Base-by-base conservation (phyloP, 257 asterid species). In the Verbena officinalis region DNA sequence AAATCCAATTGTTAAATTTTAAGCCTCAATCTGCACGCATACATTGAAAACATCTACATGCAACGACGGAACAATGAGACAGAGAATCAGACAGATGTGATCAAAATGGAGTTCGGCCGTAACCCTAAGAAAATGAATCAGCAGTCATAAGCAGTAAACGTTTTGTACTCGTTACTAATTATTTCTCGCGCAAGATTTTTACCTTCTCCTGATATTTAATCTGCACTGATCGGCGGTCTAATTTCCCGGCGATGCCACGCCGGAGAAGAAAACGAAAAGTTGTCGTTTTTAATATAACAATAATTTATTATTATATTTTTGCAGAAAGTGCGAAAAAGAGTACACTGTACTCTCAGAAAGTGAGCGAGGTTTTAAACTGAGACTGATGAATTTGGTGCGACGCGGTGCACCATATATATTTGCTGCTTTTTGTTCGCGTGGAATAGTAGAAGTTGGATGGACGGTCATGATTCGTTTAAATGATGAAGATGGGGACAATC, bases 301-400 rank as follows among this genome's bases (percentile, higher is more conserved):
- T 63, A 72, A 19, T 59, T 44, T 62, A n/a, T 45, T 40, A 22
- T 15, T 54, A 56, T 9, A 31, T 24, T 30, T 22, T 9, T 24
- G 48, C 46, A 16, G 63, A 38, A 68, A 74, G 51, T 70, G 69
- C 75, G 50, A 62, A 58, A 22, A 16, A 20, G 58, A 70, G 57
- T 39, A 44, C 68, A 68, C 34, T 56, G 62, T 51, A 7, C 71
- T 52, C 33, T 20, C 69, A 39, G 73, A 49, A 51, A 67, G 55
- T 46, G 80, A 71, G 65, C 39, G 72, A 54, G 64, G 49, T 60
- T 74, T 71, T 74, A 78, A 74, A 78, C 70, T 63, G 62, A 62
- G 80, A 67, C 61, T n/a, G 70, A 34, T 30, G 78, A 5, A 67
- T 71, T 34, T 64, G 5, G 62, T 78, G 64, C 75, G 63, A 64